Base-by-base conservation (phyloP, 1,139 yeast genomes). In the Suhomyces choctaworum region DNA sequence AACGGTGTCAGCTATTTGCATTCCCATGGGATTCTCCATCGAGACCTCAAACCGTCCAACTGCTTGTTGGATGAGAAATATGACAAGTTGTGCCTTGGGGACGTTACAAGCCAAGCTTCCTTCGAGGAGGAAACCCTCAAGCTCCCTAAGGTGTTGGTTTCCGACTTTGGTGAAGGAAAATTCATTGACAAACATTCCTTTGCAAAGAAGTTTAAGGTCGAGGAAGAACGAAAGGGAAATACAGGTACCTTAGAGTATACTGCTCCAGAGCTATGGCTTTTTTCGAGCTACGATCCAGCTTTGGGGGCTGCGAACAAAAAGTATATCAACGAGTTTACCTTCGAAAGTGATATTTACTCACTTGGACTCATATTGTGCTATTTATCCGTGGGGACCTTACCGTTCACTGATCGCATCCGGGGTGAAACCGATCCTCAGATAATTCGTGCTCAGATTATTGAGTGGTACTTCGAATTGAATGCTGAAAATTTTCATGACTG, bases 141-240 rank as follows among this genome's bases (percentile, higher is more conserved):
- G 15, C 61, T 82, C 5, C 96, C 96, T 0, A 75, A 73, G 15
- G 76, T 86, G 1, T 67, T 87, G 13, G 92, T 89, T 8, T 82
- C 95, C 24, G 96, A 89, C 60, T 84, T 89, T 56, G 96, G 97
- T 2, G 96, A 89, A 56, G 87, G 95, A 4, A 87, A 85, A 45
- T 67, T 84, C 46, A 81, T 82, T 30, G 88, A 63, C 37, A 65
- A 64, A 37, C 64, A 58, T 22, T 46, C 48, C 5, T 29, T 43
- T 4, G 29, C 47, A 3, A 45, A 35, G 7, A 20, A 19, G 11
- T 16, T 31, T 9, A 22, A 23, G 2, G 17, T 29, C 3, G 29
- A 32, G 15, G 25, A 48, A 43, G 66, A 60, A 17, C 46, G 72
- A 12, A 51, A 59, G 7, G 96, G 96, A 0, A 76, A 80, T 31